A percentile compares a stretch with the other conserved stretches of the same genome.
Evolutionary conservation across 2,329 filamentous ascomycete species (phyloP).

Genomic region (Colletotrichum salicis): DNA sequence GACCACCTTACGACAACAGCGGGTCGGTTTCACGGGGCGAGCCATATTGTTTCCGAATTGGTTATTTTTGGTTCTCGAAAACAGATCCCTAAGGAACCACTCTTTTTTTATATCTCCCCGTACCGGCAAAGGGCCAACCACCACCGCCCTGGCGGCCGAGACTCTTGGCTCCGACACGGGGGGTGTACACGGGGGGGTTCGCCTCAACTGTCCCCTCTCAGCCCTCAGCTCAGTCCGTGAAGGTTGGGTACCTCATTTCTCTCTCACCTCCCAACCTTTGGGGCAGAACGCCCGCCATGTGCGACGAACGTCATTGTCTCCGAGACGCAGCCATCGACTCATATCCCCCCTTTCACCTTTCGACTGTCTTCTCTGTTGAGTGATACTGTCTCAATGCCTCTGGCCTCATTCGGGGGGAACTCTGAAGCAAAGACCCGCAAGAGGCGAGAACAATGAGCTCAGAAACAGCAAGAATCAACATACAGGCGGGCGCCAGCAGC

Average conservation of each 20-base stretch:
- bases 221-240: conserved; percentile 5
- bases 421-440: background rate
- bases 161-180: conserved; percentile 32
- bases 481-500: conserved; percentile 28
- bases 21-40: conserved; percentile 1
- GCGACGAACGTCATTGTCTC: conserved; percentile 13
- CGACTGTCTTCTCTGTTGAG: background rate
- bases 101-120: background rate
- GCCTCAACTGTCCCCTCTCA: conserved; percentile 7
- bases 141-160: conserved; percentile 27
- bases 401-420: conserved; percentile 2
- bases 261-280: conserved; percentile 3
- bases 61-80: conserved; percentile 1
- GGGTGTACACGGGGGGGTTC: conserved; percentile 2
- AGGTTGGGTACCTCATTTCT: background rate
- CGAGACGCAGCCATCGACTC: background rate
- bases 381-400: background rate
- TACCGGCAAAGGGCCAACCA: conserved; percentile 19
- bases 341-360: background rate
- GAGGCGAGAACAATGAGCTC: conserved; percentile 1
- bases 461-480: conserved; percentile 29
- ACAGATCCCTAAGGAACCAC: background rate
- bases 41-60: conserved; percentile 8
- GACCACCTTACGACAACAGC: conserved; percentile 1
- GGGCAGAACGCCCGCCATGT: conserved; percentile 7